Percentiles rank a stretch among this genome's conserved stretches.
These are phyloP conservation scores for Salicornia ramosissima DNA, from an alignment of 148 eudicot species.

Conservation along the genomic window DNA sequence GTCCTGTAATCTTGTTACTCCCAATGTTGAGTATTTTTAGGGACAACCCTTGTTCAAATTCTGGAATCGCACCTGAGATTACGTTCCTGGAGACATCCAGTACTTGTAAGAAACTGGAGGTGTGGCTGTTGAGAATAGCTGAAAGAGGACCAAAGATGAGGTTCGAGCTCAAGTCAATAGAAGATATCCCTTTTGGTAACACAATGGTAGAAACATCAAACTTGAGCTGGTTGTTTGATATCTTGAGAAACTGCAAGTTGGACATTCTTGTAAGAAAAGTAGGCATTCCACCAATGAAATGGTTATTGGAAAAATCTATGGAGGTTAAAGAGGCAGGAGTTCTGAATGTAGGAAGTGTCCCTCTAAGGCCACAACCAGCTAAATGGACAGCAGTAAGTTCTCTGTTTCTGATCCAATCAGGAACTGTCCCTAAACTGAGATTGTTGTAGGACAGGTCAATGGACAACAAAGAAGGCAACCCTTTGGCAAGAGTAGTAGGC, in stretches of 20 bases:
- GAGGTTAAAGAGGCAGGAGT: conserved; percentile 49
- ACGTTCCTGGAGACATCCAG: conserved; percentile 54
- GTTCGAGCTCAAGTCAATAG: conserved; percentile 58
- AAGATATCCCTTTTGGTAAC: conserved; percentile 53
- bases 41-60: conserved; percentile 43
- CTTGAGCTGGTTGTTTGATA: conserved; percentile 64
- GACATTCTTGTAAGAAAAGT: conserved; percentile 47
- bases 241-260: conserved; percentile 43
- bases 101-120: conserved; percentile 51
- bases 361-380: conserved; percentile 65
- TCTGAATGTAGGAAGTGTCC: conserved; percentile 55
- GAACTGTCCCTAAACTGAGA: conserved; percentile 47
- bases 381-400: conserved; percentile 55
- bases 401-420: conserved; percentile 67
- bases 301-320: conserved; percentile 64
- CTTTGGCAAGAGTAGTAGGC: conserved; percentile 44
- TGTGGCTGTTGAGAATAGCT: conserved; percentile 37
- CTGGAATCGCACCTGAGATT: conserved; percentile 66
- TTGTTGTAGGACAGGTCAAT: conserved; percentile 69
- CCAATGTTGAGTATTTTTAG: conserved; percentile 56
- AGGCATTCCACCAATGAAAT: conserved; percentile 44
- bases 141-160: conserved; percentile 59
- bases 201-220: conserved; percentile 40
- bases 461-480: conserved; percentile 62
- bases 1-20: conserved; percentile 60